Conservation (phyloP, 2,329 filamentous ascomycete genomes). For the Biscogniauxia mediterranea region DNA sequence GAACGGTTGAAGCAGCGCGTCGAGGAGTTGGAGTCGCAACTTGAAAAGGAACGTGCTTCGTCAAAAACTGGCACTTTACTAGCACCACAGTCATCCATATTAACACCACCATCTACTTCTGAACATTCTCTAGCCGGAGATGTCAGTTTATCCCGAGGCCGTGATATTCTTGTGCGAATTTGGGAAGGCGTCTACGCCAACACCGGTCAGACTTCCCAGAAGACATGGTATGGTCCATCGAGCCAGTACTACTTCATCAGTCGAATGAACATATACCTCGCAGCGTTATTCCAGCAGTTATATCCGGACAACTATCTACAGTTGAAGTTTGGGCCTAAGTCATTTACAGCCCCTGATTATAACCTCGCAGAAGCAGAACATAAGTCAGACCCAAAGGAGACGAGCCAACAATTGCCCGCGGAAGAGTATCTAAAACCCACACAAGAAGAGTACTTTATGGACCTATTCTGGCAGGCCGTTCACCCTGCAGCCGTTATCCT, state of each 20-base stretch:
- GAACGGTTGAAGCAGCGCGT: conserved; percentile 34
- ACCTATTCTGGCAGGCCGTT: conserved; percentile 47
- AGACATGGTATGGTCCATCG: conserved; percentile 41
- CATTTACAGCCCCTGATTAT: conserved; percentile 21
- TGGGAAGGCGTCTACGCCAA: conserved; percentile 39
- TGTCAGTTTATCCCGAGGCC: conserved; percentile 1
- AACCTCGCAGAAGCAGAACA: conserved; percentile 15
- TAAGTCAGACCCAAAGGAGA: conserved; percentile 13
- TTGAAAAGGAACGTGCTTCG: conserved; percentile 15
- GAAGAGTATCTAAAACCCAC: conserved; percentile 34
- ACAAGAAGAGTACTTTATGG: conserved; percentile 47
- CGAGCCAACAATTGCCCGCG: conserved; percentile 14
- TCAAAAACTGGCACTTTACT: conserved; percentile 3
- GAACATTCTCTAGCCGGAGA: conserved; percentile 10
- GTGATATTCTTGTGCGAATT: conserved; percentile 5
- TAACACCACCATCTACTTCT: conserved; percentile 16
- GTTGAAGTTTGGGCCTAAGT: conserved; percentile 27
- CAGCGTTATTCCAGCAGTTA: conserved; percentile 32
- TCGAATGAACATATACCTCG: conserved; percentile 38
- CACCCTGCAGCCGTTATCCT: conserved; percentile 42
- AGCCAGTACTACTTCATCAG: conserved; percentile 43
- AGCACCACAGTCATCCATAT: conserved; percentile 1
- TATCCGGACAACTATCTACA: conserved; percentile 31
- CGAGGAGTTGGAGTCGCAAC: conserved; percentile 33
- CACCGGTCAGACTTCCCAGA: conserved; percentile 33